Percentiles rank a stretch among this genome's conserved stretches.
phyloP scores from a whole-genome alignment of 2,329 filamentous ascomycete species.

The Chaetomiaceae sp. region DNA sequence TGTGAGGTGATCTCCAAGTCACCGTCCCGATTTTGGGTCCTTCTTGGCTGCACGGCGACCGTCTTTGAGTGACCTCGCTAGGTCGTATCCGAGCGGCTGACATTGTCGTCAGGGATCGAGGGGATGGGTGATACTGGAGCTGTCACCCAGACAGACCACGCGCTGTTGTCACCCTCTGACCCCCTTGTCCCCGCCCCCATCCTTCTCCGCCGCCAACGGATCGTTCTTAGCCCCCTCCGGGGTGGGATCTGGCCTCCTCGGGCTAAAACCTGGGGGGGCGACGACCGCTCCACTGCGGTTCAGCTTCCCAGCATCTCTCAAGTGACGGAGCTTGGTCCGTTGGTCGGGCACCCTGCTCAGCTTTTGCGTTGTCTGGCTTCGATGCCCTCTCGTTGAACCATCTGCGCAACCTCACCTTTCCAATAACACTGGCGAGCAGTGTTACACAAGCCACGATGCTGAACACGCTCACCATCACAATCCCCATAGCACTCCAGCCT shows the following conservation, averaged over 20 bases:
- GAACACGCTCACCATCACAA: neutral
- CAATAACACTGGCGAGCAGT: neutral
- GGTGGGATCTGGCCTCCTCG: too few relatives aligned
- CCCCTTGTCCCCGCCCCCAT: neutral
- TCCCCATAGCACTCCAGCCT: neutral
- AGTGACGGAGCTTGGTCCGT: neutral
- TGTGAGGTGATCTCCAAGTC: neutral
- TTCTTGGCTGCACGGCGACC: neutral
- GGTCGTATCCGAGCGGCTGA: neutral
- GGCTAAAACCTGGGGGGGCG: too few relatives aligned
- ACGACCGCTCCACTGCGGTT: neutral
- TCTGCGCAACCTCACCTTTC: neutral
- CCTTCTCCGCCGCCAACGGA: neutral
- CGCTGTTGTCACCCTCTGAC: neutral
- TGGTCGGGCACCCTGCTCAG: slow-evolving; percentile 2
- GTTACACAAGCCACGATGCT: neutral
- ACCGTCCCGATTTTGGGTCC: neutral
- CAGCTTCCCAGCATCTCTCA: neutral
- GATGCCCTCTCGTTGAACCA: neutral
- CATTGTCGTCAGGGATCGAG: neutral
- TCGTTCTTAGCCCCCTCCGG: too few relatives aligned
- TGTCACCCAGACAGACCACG: neutral
- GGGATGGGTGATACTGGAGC: neutral
- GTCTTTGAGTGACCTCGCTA: neutral
- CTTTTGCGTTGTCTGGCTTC: neutral